These are phyloP conservation scores for Phaeophleospora eucalypticola DNA, from an alignment of 2,329 filamentous ascomycete species.

Conservation along the genomic window DNA sequence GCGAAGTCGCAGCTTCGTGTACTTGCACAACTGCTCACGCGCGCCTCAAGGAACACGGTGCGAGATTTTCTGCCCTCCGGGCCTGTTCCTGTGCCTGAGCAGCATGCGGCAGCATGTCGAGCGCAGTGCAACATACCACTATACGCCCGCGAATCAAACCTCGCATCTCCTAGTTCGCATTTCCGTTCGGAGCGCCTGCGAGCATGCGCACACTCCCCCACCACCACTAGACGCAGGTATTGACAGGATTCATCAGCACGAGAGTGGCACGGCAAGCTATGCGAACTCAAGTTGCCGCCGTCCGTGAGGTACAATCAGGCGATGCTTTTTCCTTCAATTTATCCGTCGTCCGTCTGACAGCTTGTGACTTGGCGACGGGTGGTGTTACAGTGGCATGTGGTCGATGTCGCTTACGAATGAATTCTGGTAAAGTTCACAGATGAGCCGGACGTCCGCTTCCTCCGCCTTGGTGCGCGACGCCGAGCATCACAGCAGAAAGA, in stretches of 20 bases:
- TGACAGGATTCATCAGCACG: no score
- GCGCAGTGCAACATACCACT: constrained; percentile 1
- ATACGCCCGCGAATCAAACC: neutral
- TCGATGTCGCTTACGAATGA: neutral
- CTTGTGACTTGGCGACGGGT: neutral
- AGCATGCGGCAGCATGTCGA: constrained; percentile 5
- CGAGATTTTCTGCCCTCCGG: no score
- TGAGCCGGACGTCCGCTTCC: neutral
- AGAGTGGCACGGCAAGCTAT: neutral
- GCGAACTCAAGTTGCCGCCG: neutral
- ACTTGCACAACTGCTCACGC: no score
- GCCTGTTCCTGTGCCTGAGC: neutral
- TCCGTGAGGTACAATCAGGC: neutral
- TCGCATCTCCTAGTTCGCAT: neutral
- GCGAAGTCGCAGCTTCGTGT: no score
- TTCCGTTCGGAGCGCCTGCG: neutral
- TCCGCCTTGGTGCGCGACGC: no score
- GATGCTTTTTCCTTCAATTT: neutral
- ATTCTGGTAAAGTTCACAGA: neutral
- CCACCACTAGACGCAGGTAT: no score
- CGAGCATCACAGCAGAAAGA: no score
- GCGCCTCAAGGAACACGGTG: no score
- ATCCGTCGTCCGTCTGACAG: neutral
- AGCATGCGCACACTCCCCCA: no score
- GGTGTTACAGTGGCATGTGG: neutral